These are phyloP conservation scores for Russula olivacea DNA, from an alignment of 768 basidiomycete genomes.

Conservation along the genomic window DNA sequence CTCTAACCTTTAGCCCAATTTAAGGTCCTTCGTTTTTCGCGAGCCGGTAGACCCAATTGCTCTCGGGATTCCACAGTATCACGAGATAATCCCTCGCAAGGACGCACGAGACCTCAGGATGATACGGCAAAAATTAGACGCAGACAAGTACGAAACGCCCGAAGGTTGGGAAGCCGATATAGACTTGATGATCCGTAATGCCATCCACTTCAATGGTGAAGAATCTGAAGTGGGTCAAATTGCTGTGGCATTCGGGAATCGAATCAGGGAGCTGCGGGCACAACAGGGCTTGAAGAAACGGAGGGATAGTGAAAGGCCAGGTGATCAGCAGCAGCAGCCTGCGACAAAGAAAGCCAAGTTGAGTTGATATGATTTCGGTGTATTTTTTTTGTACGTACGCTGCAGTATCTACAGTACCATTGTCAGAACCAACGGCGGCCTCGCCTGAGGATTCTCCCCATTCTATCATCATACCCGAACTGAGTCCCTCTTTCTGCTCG, in stretches of 20 bases:
- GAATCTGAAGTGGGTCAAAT: constrained; percentile 73
- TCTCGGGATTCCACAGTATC: constrained; percentile 82
- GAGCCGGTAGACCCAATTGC: constrained; percentile 85
- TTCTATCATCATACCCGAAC: background rate
- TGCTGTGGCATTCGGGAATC: constrained; percentile 45
- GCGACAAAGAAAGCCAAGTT: constrained; percentile 61
- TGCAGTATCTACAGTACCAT: background rate
- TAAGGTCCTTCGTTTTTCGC: constrained; percentile 70
- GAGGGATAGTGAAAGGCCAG: constrained; percentile 64
- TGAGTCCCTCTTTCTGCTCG: background rate
- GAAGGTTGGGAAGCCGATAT: constrained; percentile 82
- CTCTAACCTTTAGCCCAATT: background rate
- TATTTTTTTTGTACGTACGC: background rate
- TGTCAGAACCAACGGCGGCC: background rate
- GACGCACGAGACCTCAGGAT: constrained; percentile 82
- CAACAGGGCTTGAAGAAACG: constrained; percentile 55
- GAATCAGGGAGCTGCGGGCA: constrained; percentile 48
- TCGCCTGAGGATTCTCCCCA: background rate
- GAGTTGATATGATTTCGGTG: constrained; percentile 35
- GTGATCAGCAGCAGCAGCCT: constrained; percentile 48
- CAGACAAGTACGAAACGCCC: constrained; percentile 72
- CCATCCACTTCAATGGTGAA: constrained; percentile 79
- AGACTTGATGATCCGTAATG: constrained; percentile 83
- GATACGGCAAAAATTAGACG: constrained; percentile 75
- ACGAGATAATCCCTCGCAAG: constrained; percentile 75